Conservation (phyloP, 208 protist species). For the Blastocrithidia nonstop region DNA sequence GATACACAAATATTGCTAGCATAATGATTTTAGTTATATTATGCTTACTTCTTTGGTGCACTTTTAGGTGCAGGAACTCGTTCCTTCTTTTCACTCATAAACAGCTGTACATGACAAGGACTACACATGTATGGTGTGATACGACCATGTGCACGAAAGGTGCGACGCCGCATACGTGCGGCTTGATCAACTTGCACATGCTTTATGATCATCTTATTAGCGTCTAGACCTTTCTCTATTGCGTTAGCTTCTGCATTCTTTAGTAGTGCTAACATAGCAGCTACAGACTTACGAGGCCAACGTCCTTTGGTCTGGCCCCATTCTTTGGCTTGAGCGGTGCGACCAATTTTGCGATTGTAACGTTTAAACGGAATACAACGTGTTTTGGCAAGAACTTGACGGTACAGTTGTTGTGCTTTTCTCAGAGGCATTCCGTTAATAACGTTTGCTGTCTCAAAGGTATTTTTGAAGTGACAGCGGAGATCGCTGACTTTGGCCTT, state of each 20-base stretch:
- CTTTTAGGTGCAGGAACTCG: slow-evolving; percentile 67
- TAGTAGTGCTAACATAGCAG: slow-evolving; percentile 80
- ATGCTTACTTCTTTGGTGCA: slow-evolving; percentile 77
- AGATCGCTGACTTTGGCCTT: slow-evolving; percentile 84
- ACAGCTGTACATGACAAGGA: slow-evolving; percentile 83
- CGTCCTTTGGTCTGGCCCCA: slow-evolving; percentile 85
- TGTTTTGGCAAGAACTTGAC: slow-evolving; percentile 88
- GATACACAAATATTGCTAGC: too few species aligned
- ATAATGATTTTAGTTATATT: too few species aligned
- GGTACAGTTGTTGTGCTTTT: slow-evolving; percentile 88
- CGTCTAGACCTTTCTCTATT: slow-evolving; percentile 82
- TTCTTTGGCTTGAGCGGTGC: slow-evolving; percentile 87
- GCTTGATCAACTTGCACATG: slow-evolving; percentile 89
- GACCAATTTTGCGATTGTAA: slow-evolving; percentile 86
- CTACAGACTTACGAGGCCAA: slow-evolving; percentile 91
- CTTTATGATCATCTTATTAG: slow-evolving; percentile 84
- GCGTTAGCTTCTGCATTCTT: slow-evolving; percentile 90
- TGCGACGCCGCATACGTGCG: slow-evolving; percentile 82
- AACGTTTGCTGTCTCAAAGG: slow-evolving; percentile 85
- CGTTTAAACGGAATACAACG: slow-evolving; percentile 90
- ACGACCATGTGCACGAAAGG: slow-evolving; percentile 91
- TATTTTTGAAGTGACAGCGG: slow-evolving; percentile 93
- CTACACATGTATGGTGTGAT: slow-evolving; percentile 90
- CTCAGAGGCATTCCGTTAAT: slow-evolving; percentile 86
- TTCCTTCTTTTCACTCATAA: slow-evolving; percentile 77